phyloP scores from a whole-genome alignment of 495 filamentous ascomycete species.

The Chaetomium fimeti region DNA sequence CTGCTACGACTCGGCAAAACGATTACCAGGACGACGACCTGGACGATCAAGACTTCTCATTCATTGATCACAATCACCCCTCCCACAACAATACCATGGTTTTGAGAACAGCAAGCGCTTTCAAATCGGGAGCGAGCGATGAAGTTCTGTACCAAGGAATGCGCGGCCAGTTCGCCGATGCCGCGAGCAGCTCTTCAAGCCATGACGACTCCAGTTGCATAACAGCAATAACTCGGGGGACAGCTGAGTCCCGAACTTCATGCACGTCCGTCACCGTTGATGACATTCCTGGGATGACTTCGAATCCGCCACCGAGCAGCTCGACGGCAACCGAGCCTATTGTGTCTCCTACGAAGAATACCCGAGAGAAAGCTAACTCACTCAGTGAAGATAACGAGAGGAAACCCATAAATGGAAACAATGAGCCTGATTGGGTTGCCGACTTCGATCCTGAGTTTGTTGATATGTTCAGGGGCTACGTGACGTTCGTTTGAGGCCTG shows the following conservation, averaged over 20 bases:
- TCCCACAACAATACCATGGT: neutral
- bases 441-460: constrained; percentile 51
- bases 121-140: constrained; percentile 22
- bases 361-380: neutral
- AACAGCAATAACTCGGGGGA: neutral
- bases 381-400: constrained; percentile 13
- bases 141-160: constrained; percentile 22
- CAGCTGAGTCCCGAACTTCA: constrained; percentile 6
- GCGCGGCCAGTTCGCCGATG: neutral
- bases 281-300: neutral
- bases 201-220: neutral
- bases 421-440: constrained; percentile 48
- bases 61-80: neutral
- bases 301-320: constrained; percentile 11
- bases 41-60: constrained; percentile 14
- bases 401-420: constrained; percentile 9
- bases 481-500: constrained; percentile 46
- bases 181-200: neutral
- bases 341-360: neutral
- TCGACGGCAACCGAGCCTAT: constrained; percentile 2
- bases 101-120: neutral
- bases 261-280: constrained; percentile 10
- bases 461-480: constrained; percentile 48
- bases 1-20: neutral
- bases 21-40: constrained; percentile 10